Evolutionary conservation across 2,329 filamentous ascomycete species (phyloP).

Genomic region (Trichophyton verrucosum): DNA sequence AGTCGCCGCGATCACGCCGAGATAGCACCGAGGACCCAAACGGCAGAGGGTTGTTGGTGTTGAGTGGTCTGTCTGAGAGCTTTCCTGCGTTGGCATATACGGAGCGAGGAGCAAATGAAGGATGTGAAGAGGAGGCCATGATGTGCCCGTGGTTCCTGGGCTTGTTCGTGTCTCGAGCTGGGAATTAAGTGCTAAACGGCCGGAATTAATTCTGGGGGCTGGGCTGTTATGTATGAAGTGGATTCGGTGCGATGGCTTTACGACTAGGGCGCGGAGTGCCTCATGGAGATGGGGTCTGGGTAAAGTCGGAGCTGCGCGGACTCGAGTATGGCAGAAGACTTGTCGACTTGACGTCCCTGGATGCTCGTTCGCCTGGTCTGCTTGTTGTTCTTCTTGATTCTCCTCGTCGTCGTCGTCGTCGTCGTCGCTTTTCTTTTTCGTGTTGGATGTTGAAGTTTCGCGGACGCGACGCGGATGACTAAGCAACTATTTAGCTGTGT

Average conservation of each 20-base stretch:
- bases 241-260: not conserved
- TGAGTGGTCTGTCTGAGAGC: conserved; percentile 38
- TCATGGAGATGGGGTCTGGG: not conserved
- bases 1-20: conserved; percentile 20
- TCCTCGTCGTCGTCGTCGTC: not conserved
- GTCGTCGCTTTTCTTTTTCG: not conserved
- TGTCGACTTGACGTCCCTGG: not conserved
- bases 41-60: conserved; percentile 23
- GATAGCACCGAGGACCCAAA: conserved; percentile 35
- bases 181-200: not conserved
- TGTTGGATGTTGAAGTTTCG: not conserved
- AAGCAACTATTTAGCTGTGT: not conserved
- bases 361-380: not conserved
- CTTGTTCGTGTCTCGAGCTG: not conserved
- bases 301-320: not conserved
- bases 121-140: conserved; percentile 39
- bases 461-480: conserved; percentile 1
- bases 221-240: not conserved
- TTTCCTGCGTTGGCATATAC: conserved; percentile 40
- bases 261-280: not conserved
- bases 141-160: conserved; percentile 14
- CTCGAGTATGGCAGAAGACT: not conserved
- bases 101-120: conserved; percentile 44
- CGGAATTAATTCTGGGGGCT: conserved; percentile 2
- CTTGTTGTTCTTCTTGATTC: not conserved